phyloP scores from a whole-genome alignment of 2,329 filamentous ascomycete species.

The Xylaria sp. region DNA sequence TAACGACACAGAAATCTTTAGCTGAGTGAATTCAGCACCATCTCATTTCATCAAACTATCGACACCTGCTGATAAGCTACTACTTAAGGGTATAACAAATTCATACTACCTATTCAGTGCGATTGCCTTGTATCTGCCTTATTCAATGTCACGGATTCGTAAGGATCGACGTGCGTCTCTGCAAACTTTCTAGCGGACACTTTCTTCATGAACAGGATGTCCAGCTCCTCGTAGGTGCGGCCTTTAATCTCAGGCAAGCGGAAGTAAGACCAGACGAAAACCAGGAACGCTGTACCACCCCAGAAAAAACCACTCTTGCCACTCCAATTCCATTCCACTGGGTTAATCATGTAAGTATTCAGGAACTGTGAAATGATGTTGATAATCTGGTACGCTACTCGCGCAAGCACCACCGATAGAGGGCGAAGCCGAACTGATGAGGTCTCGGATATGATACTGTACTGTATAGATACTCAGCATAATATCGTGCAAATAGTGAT shows the following conservation, averaged over 20 bases:
- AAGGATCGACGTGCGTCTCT: slow-evolving; percentile 50
- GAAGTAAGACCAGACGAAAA: slow-evolving; percentile 63
- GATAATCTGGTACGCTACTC: slow-evolving; percentile 57
- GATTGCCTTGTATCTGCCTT: slow-evolving; percentile 38
- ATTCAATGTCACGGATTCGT: slow-evolving; percentile 34
- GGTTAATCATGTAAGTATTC: slow-evolving; percentile 55
- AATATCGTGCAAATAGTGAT: too few species aligned
- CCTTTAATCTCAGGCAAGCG: slow-evolving; percentile 64
- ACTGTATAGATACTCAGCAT: slow-evolving; percentile 46
- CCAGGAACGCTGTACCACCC: slow-evolving; percentile 55
- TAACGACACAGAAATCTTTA: background rate
- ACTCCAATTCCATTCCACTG: slow-evolving; percentile 54
- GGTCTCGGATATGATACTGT: slow-evolving; percentile 60
- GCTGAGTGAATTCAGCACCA: background rate
- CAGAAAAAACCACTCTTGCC: slow-evolving; percentile 59
- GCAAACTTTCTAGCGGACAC: slow-evolving; percentile 55
- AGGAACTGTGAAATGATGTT: slow-evolving; percentile 57
- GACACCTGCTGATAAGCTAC: too few species aligned
- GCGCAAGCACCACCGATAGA: slow-evolving; percentile 59
- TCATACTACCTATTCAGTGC: background rate
- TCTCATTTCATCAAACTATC: too few species aligned
- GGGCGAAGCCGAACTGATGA: slow-evolving; percentile 59
- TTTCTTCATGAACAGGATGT: slow-evolving; percentile 61
- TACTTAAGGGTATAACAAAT: too few species aligned
- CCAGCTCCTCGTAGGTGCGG: slow-evolving; percentile 64